Evolutionary conservation across 345 rosid genomes (phyloP).

Genomic region (Brassica napus): Da-Ae NC_063438.1:601501-602000

Average conservation of each 20-base stretch:
- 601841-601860: conserved; percentile 24
- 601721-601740: not conserved
- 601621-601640: not conserved
- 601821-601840: conserved; percentile 21
- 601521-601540: too few species aligned
- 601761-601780: not conserved
- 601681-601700: not conserved
- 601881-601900: conserved; percentile 10
- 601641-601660: not conserved
- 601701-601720: not conserved
- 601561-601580: not conserved
- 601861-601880: not conserved
- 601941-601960: conserved; percentile 30
- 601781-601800: conserved; percentile 17
- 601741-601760: not conserved
- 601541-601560: not conserved
- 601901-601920: conserved; percentile 26
- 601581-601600: not conserved
- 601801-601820: conserved; percentile 3
- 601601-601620: not conserved
- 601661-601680: not conserved
- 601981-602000: conserved; percentile 20
- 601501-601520: too few species aligned
- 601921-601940: conserved; percentile 24
- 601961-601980: conserved; percentile 35